Base-by-base conservation (phyloP, 305 asterid genomes). In the Galium porrigens region DNA sequence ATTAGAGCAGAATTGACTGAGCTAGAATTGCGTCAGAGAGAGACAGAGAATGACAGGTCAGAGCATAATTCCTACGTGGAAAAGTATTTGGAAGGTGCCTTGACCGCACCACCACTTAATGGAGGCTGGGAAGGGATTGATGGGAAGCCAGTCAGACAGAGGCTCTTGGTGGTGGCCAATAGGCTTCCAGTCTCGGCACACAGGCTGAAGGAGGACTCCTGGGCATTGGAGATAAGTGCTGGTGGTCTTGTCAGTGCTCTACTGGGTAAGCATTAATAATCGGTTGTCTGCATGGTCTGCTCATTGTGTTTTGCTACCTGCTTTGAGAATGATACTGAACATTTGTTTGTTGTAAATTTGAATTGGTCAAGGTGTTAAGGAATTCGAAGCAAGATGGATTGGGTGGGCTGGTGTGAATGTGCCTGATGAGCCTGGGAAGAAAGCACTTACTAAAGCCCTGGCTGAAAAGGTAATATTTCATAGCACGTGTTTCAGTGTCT, bases 361-460 rank as follows among this genome's bases (percentile, higher is more conserved):
- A 63, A 61, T 65, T 67, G 36, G 51, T 74, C 67, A 67, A 90
- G 97, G 97, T 69, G 90, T 90, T 57, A 84, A 83, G 83, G 94
- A 87, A 74, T 81, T 90, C 68, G 97, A 90, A 80, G 92, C 95
- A n/a, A 83, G 85, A 71, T 90, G 97, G 97, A 90, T 90, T 67
- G 97, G 97, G 67, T 90, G 97, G 97, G 95, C 97, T 9, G 97
- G 97, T 61, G 94, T 90, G 17, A 87, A 90, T 77, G 95, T 90
- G 74, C 90, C 97, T 11, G 97, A 90, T 65, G 92, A 85, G 81
- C 83, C 83, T 8, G 97, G 95, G 61, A 84, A 87, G 73, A 78
- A 70, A 79, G 84, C 97, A 58, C 94, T 89, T 67, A 74, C 94
- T 58, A 76, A 72, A 75, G 90, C 94, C 65, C 80, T 90, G 34